Conservation (phyloP, 2,329 filamentous ascomycete species). For the Remersonia thermophila region DNA sequence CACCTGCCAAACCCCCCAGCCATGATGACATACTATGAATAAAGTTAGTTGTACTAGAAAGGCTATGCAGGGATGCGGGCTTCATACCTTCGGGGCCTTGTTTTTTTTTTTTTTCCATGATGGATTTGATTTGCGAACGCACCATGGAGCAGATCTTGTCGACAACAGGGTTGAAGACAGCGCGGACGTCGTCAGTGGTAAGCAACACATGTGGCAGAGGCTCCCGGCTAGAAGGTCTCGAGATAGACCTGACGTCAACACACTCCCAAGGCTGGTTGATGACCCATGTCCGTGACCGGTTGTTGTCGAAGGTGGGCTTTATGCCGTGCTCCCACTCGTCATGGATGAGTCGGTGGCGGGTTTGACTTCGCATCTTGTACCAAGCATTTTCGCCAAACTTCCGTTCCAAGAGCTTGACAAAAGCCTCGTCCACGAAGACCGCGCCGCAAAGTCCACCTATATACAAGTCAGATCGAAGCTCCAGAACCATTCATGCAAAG, state of each 20-base stretch:
- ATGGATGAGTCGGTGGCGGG: slow-evolving; percentile 7
- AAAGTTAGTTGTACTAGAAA: not conserved
- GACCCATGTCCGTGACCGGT: slow-evolving; percentile 3
- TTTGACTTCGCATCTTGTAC: not conserved
- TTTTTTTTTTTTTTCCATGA: slow-evolving; percentile 9
- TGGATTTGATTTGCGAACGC: slow-evolving; percentile 16
- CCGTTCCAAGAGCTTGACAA: slow-evolving; percentile 19
- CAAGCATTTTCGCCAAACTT: slow-evolving; percentile 11
- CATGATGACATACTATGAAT: slow-evolving; percentile 25
- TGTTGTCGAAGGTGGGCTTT: slow-evolving; percentile 15
- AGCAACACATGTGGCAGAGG: too few species aligned
- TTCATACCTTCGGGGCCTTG: too few species aligned
- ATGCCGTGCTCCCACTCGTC: slow-evolving; percentile 19
- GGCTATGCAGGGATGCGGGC: too few species aligned
- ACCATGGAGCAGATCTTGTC: slow-evolving; percentile 16
- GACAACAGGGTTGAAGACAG: slow-evolving; percentile 2
- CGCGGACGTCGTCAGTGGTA: not conserved
- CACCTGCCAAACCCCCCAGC: slow-evolving; percentile 28
- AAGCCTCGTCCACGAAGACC: slow-evolving; percentile 28
- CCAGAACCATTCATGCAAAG: too few species aligned
- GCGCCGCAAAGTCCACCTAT: slow-evolving; percentile 29
- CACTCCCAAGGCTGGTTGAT: slow-evolving; percentile 8
- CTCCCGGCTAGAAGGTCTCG: too few species aligned
- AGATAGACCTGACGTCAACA: not conserved
- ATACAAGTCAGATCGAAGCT: not conserved